Evolutionary conservation across 306 rosid genomes (phyloP).

Genomic region (Lathyrus tuberosus): DNA sequence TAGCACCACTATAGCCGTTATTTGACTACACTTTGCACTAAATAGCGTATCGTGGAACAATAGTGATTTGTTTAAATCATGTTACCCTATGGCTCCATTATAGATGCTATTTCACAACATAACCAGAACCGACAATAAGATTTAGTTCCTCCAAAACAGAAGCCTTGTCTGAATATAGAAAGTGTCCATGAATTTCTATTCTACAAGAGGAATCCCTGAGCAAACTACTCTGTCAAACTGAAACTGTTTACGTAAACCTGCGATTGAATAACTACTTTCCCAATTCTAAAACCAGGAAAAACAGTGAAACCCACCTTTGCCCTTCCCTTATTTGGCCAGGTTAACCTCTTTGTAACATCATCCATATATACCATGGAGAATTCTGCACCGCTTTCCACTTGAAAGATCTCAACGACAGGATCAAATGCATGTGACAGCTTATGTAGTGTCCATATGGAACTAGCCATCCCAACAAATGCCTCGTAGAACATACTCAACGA

Average conservation of each 20-base stretch:
- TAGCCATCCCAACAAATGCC: slow-evolving; percentile 87
- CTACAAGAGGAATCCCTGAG: slow-evolving; percentile 24
- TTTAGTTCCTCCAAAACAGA: background rate
- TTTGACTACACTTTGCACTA: background rate
- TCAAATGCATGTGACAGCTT: slow-evolving; percentile 78
- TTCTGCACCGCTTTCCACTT: slow-evolving; percentile 79
- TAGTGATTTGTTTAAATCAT: background rate
- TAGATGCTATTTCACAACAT: too few species aligned
- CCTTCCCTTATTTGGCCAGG: slow-evolving; percentile 62
- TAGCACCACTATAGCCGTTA: background rate
- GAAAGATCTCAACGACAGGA: slow-evolving; percentile 80
- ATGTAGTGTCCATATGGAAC: slow-evolving; percentile 88
- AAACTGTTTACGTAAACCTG: slow-evolving; percentile 70
- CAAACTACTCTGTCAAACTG: slow-evolving; percentile 48
- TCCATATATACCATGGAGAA: slow-evolving; percentile 90
- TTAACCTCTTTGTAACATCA: slow-evolving; percentile 67
- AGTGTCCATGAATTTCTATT: slow-evolving; percentile 13
- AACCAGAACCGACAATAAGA: too few species aligned
- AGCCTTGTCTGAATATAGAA: slow-evolving; percentile 23
- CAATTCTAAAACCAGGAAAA: slow-evolving; percentile 86
- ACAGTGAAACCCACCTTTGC: slow-evolving; percentile 86
- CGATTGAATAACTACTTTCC: slow-evolving; percentile 75
- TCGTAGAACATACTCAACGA: slow-evolving; percentile 87
- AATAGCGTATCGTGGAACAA: background rate
- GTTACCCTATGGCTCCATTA: too few species aligned